Conservation (phyloP, 1,284 basidiomycete genomes). For the Austroboletus novae-zelandiae region DNA sequence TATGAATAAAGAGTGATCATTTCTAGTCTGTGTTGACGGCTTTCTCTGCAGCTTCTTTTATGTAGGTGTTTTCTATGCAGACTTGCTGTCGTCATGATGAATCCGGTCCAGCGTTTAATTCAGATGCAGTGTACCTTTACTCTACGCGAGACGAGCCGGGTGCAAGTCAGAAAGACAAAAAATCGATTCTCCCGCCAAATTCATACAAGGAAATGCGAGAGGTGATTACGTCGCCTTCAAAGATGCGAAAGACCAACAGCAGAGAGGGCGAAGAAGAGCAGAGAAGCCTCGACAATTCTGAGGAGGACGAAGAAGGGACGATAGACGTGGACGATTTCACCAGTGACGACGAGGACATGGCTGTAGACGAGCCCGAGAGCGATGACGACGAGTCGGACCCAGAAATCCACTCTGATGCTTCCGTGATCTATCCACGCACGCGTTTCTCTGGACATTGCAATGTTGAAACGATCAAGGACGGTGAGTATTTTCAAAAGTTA, state of each 20-base stretch:
- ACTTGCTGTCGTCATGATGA: constrained; percentile 8
- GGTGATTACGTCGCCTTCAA: neutral
- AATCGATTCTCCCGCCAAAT: constrained; percentile 25
- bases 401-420: constrained; percentile 41
- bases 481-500: constrained; percentile 42
- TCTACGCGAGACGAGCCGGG: constrained; percentile 70
- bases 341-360: constrained; percentile 19
- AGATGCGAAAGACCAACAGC: neutral
- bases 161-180: neutral
- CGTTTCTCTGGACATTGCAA: constrained; percentile 79
- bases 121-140: constrained; percentile 79
- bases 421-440: constrained; percentile 66
- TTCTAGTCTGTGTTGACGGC: constrained; percentile 10
- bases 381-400: constrained; percentile 34
- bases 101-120: constrained; percentile 61
- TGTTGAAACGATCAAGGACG: constrained; percentile 88
- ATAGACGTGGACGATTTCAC: constrained; percentile 26
- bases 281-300: neutral
- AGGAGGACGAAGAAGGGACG: constrained; percentile 21
- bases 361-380: constrained; percentile 29
- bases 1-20: constrained; percentile 26
- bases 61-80: constrained; percentile 21
- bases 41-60: constrained; percentile 23
- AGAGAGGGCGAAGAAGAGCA: constrained; percentile 5
- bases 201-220: neutral